Base-by-base conservation (phyloP, 805 yeast genomes). In the Yamadazyma sp. region DNA sequence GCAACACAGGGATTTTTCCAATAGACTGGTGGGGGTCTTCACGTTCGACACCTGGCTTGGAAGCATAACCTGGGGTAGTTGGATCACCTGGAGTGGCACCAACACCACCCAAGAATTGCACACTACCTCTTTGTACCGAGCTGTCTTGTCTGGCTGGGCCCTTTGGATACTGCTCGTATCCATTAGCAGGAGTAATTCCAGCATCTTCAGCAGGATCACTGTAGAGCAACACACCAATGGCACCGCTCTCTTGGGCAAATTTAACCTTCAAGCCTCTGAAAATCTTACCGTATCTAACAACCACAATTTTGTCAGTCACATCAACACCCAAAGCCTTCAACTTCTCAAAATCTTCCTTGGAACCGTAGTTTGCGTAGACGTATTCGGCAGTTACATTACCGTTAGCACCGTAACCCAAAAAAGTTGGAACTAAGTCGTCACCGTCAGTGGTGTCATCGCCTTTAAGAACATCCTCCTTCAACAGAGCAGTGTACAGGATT, bases 11-110 rank as follows among this genome's bases (percentile, higher is more conserved):
- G 36, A 69, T 69, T 32, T 37, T 48, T 6, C 64, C 64, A 40
- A 64, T 69, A 25, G 67, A 59, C 28, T 47, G 33, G 41, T 54
- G 48, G 5, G 70, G 70, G 37, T 60, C 65, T 38, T 52, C 31
- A 38, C 70, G 59, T 19, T 53, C 63, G 15, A 45, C 62, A 20
- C 61, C 69, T 4, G 64, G 62, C 20, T 72, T 73, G 15, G 84
- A 75, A 2, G 86, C 73, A 62, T 76, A 77, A 3, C 86, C 87
- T 6, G 87, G 86, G 2, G 89, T 81, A 0, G 89, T 79, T 23
- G 90, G 90, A 53, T 83, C 91, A 9, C 90, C 90, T 0, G 89
- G 87, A 35, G 70, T 68, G 21, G 64, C 52, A 6, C 68, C 70
- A 4, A 51, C 46, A n/a, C 75, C 76, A 3, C 78, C 72, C 39